Percentiles rank a stretch among this genome's conserved stretches.
These are phyloP conservation scores for Colletotrichum chlorophyti DNA, from an alignment of 2,329 filamentous ascomycete species.

Conservation along the genomic window DNA sequence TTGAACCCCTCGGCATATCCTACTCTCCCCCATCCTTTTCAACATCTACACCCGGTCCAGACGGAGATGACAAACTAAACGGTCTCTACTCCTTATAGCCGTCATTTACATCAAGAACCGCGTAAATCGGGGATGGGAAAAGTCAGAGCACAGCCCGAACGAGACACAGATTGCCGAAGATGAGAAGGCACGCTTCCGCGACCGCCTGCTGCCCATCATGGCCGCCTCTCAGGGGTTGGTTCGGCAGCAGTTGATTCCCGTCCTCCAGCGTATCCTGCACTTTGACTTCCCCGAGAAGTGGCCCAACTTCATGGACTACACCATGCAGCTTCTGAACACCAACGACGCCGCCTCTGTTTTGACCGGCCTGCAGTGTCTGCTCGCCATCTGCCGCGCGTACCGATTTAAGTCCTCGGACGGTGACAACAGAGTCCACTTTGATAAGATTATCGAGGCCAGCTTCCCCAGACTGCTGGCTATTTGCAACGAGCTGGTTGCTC, in stretches of 20 bases:
- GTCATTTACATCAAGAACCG: conserved; percentile 99
- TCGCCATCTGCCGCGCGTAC: conserved; percentile 95
- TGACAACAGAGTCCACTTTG: conserved; percentile 81
- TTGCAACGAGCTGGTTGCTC: conserved; percentile 86
- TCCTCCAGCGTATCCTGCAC: conserved; percentile 94
- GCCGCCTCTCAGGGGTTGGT: conserved; percentile 81
- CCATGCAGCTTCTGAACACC: conserved; percentile 84
- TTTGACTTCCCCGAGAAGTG: conserved; percentile 94
- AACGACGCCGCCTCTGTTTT: conserved; percentile 88
- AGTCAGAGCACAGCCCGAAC: conserved; percentile 74
- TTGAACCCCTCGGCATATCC: conserved; percentile 30
- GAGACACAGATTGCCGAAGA: conserved; percentile 82
- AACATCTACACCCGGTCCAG: not conserved
- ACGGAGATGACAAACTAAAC: conserved; percentile 14
- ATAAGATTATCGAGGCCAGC: conserved; percentile 89
- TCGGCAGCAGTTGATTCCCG: conserved; percentile 90
- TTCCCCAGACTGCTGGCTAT: conserved; percentile 89
- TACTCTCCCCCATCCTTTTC: conserved; percentile 13
- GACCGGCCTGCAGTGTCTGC: conserved; percentile 89
- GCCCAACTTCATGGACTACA: conserved; percentile 94
- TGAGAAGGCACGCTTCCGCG: conserved; percentile 86
- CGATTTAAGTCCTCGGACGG: conserved; percentile 86
- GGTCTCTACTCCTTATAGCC: conserved; percentile 58
- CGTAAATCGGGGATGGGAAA: conserved; percentile 90
- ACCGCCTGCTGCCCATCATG: conserved; percentile 87